These are phyloP conservation scores for Xylaria sp. DNA, from an alignment of 2,329 filamentous ascomycete genomes.

Conservation along the genomic window DNA sequence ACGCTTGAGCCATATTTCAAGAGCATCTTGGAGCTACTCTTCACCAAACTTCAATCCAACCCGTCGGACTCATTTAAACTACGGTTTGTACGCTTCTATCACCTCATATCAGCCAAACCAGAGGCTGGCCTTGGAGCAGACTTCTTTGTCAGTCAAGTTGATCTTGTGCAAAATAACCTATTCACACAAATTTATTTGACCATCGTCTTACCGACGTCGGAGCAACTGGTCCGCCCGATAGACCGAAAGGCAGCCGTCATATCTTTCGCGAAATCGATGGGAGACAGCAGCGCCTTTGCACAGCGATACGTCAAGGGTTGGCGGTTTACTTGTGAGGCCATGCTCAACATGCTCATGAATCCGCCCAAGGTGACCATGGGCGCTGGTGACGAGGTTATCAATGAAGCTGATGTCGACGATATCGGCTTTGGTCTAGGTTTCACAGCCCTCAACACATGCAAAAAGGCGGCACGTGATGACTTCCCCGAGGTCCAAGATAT, in stretches of 20 bases:
- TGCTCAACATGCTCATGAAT: slow-evolving; percentile 88
- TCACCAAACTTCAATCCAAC: slow-evolving; percentile 73
- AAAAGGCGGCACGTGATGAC: slow-evolving; percentile 73
- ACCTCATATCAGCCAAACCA: slow-evolving; percentile 80
- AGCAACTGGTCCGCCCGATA: slow-evolving; percentile 82
- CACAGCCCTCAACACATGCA: slow-evolving; percentile 91
- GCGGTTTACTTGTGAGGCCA: slow-evolving; percentile 85
- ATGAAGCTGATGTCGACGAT: slow-evolving; percentile 92
- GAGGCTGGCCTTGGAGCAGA: slow-evolving; percentile 88
- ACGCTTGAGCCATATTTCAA: slow-evolving; percentile 77
- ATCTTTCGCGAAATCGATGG: slow-evolving; percentile 89
- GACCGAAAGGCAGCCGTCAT: slow-evolving; percentile 95
- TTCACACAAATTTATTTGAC: slow-evolving; percentile 86
- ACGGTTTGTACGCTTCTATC: slow-evolving; percentile 92
- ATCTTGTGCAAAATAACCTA: slow-evolving; percentile 77
- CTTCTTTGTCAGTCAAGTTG: slow-evolving; percentile 86
- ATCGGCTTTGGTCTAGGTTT: slow-evolving; percentile 94
- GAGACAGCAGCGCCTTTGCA: slow-evolving; percentile 84
- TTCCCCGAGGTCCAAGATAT: slow-evolving; percentile 85
- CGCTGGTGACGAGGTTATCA: slow-evolving; percentile 75
- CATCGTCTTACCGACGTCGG: slow-evolving; percentile 86
- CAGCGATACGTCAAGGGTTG: slow-evolving; percentile 86
- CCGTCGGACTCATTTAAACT: slow-evolving; percentile 80
- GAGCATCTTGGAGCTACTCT: slow-evolving; percentile 80
- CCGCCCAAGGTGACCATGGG: slow-evolving; percentile 72